Evolutionary conservation across 225 moss, liverwort and hornwort genomes (phyloP).

Genomic region (Thuidium tamariscinum): DNA sequence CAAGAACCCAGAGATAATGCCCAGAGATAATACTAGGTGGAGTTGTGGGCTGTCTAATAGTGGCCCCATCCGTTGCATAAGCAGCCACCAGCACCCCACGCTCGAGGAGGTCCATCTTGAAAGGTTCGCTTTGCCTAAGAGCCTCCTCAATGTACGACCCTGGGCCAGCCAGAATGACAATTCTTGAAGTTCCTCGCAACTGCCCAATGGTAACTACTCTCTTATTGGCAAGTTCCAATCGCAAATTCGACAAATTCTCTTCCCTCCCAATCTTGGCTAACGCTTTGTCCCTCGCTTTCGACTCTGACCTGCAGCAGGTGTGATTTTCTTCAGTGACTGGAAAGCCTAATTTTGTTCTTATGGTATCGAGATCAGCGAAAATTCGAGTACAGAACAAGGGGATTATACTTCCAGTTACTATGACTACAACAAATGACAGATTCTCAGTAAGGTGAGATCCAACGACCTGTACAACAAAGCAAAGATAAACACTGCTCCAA

Average conservation of each 20-base stretch:
- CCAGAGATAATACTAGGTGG: constrained; percentile 7
- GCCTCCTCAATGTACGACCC: constrained; percentile 60
- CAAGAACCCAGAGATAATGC: background rate
- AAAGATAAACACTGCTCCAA: constrained; percentile 67
- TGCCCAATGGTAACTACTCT: constrained; percentile 67
- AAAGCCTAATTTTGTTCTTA: background rate
- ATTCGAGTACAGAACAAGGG: background rate
- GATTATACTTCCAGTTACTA: background rate
- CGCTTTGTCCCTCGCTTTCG: constrained; percentile 62
- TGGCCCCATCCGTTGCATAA: constrained; percentile 65
- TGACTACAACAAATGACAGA: background rate
- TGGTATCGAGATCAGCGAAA: background rate
- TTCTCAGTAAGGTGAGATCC: background rate
- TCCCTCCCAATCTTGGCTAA: constrained; percentile 75
- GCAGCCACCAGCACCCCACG: constrained; percentile 86
- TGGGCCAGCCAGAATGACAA: constrained; percentile 82
- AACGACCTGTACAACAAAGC: constrained; percentile 58
- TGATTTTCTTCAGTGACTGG: background rate
- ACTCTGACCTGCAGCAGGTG: constrained; percentile 40
- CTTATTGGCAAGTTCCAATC: constrained; percentile 71
- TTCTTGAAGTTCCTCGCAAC: constrained; percentile 61
- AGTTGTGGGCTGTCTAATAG: constrained; percentile 3
- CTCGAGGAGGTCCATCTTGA: constrained; percentile 58
- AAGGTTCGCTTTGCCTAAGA: constrained; percentile 46
- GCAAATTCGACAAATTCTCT: constrained; percentile 69